Percentiles rank a stretch among this genome's conserved stretches.
phyloP scores from a whole-genome alignment of 148 eudicot genomes.

The Camellia sinensis region DNA sequence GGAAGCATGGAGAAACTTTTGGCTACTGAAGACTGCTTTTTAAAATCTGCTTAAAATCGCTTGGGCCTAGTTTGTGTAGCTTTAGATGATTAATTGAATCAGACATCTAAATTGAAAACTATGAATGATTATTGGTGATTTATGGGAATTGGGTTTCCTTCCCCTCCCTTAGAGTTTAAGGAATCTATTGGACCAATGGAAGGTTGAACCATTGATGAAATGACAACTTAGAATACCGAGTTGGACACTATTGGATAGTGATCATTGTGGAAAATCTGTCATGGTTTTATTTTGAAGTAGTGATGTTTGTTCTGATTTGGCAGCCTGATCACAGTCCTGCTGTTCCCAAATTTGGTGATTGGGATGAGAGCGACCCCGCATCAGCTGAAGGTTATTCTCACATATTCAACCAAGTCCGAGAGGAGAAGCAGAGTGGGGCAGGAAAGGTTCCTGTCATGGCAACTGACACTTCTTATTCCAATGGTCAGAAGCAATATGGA shows the following conservation, averaged over 20 bases:
- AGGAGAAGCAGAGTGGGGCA: slow-evolving; percentile 54
- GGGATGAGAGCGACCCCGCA: slow-evolving; percentile 71
- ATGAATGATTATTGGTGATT: not conserved
- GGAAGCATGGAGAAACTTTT: not conserved
- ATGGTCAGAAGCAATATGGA: slow-evolving; percentile 40
- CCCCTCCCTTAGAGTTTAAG: not conserved
- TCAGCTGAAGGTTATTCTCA: slow-evolving; percentile 57
- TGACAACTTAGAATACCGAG: not conserved
- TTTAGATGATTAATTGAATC: not conserved
- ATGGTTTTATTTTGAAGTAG: not conserved
- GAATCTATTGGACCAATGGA: not conserved
- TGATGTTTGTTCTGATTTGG: slow-evolving; percentile 17
- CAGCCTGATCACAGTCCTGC: slow-evolving; percentile 65
- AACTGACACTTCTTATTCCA: slow-evolving; percentile 33
- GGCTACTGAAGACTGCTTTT: not conserved
- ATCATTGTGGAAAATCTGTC: not conserved
- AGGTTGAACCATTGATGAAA: not conserved
- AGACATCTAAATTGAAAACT: not conserved
- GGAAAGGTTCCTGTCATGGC: slow-evolving; percentile 49
- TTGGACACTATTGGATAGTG: not conserved
- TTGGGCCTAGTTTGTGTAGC: not conserved
- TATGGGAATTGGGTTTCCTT: not conserved
- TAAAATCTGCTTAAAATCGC: not conserved
- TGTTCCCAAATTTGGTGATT: slow-evolving; percentile 64
- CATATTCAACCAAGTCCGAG: slow-evolving; percentile 51